phyloP scores from a whole-genome alignment of 208 protist species.

The Naegleria lovaniensis region DNA sequence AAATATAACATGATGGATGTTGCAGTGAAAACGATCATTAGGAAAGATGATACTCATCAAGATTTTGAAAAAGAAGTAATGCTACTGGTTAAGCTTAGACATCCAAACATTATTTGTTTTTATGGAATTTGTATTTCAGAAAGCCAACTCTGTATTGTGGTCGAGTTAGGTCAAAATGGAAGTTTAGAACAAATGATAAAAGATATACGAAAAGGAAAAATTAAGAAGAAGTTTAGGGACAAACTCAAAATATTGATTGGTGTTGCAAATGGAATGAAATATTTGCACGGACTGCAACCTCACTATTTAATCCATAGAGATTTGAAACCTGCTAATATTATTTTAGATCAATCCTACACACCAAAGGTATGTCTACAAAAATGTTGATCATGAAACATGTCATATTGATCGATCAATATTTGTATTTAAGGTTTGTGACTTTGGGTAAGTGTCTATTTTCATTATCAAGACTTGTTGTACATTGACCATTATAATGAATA shows the following conservation, averaged over 20 bases:
- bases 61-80: neutral
- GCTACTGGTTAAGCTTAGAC: neutral
- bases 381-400: no score
- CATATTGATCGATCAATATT: no score
- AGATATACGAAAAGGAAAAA: neutral
- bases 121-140: neutral
- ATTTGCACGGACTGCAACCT: neutral
- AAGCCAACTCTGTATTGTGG: neutral
- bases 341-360: neutral
- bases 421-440: neutral
- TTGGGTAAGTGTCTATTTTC: no score
- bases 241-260: neutral
- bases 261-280: conserved; percentile 13
- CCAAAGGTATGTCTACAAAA: neutral
- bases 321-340: conserved; percentile 6
- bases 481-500: no score
- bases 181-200: neutral
- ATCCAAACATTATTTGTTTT: neutral
- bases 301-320: neutral
- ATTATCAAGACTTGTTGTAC: no score
- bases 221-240: neutral
- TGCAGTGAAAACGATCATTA: neutral
- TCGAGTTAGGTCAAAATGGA: neutral
- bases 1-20: neutral
- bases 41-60: no score